Base-by-base conservation (phyloP, 331 rosid genomes). In the Malus hybrid region DNA sequence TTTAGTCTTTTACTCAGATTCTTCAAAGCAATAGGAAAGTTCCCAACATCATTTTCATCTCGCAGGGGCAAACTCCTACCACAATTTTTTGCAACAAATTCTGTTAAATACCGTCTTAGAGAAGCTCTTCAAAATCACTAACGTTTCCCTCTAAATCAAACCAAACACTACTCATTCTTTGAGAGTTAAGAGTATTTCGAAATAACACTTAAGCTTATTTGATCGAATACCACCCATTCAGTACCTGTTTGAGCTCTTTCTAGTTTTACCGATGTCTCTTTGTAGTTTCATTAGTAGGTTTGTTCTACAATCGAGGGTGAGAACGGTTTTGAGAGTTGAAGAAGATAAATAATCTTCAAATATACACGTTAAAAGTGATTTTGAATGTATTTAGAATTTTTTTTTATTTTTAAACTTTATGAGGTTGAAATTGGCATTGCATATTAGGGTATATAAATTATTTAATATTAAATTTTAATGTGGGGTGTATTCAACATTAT, bases 21-120 rank as follows among this genome's bases (percentile, higher is more conserved):
- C 81, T 80, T 88, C 19, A 83, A 71, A 32, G 79, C 76, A 61
- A 75, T 61, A n/a, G 69, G 62, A 28, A 84, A 75, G 59, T 74
- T 87, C 63, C 55, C 78, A 61, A 73, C 50, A 63, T 39, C 64
- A 68, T 73, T 42, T 65, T 78, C 88, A 73, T 59, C 81, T 97
- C 97, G 90, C 64, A 84, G 9, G 0, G 97, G 98, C 90, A 91
- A 85, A 91, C 68, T 81, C 91, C 97, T 15, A 85, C 42, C 62
- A 87, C 83, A 69, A 91, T 54, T 77, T 93, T 93, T 72, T 76
- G 90, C 31, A 91, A 77, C 72, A 80, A 61, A 60, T 87, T 85
- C 72, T 85, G 74, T 79, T 83, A 69, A 57, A 86, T 80, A 70
- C 91, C 90, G 70, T 91, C 91, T 72, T 73, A 81, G 19, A 90